phyloP scores from a whole-genome alignment of 805 yeast genomes.

The Tetrapisispora taiwanensis region DNA sequence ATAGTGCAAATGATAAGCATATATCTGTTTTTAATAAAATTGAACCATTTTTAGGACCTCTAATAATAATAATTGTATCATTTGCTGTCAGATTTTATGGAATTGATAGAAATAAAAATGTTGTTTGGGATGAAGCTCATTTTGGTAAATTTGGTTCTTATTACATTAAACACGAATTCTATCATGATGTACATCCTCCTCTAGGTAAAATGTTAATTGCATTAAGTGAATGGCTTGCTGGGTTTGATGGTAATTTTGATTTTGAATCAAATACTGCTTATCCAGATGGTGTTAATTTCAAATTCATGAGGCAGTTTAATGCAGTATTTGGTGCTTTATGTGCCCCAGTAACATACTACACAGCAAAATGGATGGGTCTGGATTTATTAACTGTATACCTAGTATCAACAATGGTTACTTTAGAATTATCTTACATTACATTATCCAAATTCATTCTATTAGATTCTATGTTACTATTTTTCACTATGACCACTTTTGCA shows the following conservation, averaged over 20 bases:
- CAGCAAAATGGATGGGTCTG: slow-evolving; percentile 68
- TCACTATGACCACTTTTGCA: slow-evolving; percentile 75
- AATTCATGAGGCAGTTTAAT: slow-evolving; percentile 79
- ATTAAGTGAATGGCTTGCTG: slow-evolving; percentile 74
- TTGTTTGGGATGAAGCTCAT: slow-evolving; percentile 97
- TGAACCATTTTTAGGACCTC: slow-evolving; percentile 3
- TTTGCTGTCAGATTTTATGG: slow-evolving; percentile 67
- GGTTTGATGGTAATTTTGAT: slow-evolving; percentile 79
- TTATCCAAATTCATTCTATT: slow-evolving; percentile 81
- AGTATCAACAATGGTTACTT: slow-evolving; percentile 65
- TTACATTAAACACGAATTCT: slow-evolving; percentile 78
- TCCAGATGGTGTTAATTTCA: slow-evolving; percentile 70
- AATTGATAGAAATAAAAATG: slow-evolving; percentile 61
- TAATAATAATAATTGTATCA: slow-evolving; percentile 52
- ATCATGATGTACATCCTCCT: slow-evolving; percentile 97
- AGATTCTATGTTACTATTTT: slow-evolving; percentile 84
- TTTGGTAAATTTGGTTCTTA: slow-evolving; percentile 94
- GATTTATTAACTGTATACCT: slow-evolving; percentile 66
- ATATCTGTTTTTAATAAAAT: background rate
- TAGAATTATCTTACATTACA: slow-evolving; percentile 76
- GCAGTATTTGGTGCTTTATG: slow-evolving; percentile 75
- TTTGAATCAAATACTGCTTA: slow-evolving; percentile 75
- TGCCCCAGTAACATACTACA: slow-evolving; percentile 79
- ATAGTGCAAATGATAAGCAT: too few species aligned
- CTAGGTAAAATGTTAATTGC: slow-evolving; percentile 91